Evolutionary conservation across 805 yeast species (phyloP).

Genomic region (Suhomyces canberraensis): DNA sequence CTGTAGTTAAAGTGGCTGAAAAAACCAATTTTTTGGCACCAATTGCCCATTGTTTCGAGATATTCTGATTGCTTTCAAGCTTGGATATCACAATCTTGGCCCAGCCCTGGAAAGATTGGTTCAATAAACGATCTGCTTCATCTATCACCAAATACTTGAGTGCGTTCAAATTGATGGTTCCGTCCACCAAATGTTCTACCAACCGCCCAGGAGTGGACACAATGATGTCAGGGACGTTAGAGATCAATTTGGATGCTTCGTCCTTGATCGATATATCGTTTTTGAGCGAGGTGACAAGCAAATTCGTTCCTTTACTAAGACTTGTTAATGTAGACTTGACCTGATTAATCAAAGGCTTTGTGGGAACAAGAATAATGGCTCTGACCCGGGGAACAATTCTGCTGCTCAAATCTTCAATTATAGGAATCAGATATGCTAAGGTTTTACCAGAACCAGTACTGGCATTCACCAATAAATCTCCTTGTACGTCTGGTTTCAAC

Average conservation of each 20-base stretch:
- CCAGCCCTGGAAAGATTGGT: constrained; percentile 95
- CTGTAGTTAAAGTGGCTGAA: constrained; percentile 91
- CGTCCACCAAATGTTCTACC: constrained; percentile 63
- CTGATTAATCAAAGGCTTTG: constrained; percentile 82
- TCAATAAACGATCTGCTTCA: constrained; percentile 79
- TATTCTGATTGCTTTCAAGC: constrained; percentile 22
- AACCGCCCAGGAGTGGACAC: constrained; percentile 77
- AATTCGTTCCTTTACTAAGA: constrained; percentile 62
- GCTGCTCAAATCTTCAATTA: constrained; percentile 61
- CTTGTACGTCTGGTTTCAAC: constrained; percentile 51
- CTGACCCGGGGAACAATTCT: constrained; percentile 71
- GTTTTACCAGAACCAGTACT: constrained; percentile 97
- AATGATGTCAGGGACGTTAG: constrained; percentile 59
- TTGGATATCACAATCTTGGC: constrained; percentile 50
- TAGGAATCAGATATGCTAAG: constrained; percentile 80
- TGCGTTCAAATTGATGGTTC: constrained; percentile 45
- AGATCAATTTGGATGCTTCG: constrained; percentile 52
- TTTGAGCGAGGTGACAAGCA: constrained; percentile 61
- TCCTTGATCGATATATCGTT: constrained; percentile 53
- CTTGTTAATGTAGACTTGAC: constrained; percentile 63
- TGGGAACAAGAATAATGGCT: constrained; percentile 82
- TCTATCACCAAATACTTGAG: constrained; percentile 68
- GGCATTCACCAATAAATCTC: constrained; percentile 86
- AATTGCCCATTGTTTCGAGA: constrained; percentile 32
- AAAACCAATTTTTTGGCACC: constrained; percentile 66